Percentiles rank a stretch among this genome's conserved stretches.
Evolutionary conservation across 805 yeast genomes (phyloP).

Genomic region (Metschnikowia reukaufii): DNA sequence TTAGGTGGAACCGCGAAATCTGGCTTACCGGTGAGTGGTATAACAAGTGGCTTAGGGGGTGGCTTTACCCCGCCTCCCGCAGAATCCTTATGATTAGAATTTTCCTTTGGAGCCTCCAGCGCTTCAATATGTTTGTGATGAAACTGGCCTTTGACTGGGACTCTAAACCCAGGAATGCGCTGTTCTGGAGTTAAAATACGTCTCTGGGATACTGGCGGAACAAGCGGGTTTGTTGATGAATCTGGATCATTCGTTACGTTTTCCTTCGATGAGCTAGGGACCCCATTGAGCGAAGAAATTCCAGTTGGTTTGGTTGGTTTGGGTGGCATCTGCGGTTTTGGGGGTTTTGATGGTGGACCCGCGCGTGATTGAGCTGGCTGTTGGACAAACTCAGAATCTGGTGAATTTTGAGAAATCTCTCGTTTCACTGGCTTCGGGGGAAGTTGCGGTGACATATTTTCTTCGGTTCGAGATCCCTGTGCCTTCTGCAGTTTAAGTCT

Average conservation of each 20-base stretch:
- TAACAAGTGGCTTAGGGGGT: background rate
- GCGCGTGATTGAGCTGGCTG: background rate
- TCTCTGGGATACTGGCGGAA: background rate
- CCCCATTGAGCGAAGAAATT: background rate
- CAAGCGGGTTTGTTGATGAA: background rate
- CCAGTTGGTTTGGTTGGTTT: slow-evolving; percentile 20
- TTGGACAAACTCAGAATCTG: background rate
- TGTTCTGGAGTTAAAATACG: background rate
- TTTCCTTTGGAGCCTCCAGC: background rate
- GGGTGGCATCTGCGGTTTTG: slow-evolving; percentile 12
- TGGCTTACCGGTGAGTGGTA: background rate
- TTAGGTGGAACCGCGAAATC: background rate
- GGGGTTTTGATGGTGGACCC: slow-evolving; percentile 10
- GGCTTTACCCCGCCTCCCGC: background rate
- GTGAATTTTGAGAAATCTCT: background rate
- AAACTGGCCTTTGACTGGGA: slow-evolving; percentile 1
- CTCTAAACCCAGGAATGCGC: background rate
- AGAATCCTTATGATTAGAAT: background rate
- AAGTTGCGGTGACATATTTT: slow-evolving; percentile 2
- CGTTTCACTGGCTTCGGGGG: slow-evolving; percentile 3
- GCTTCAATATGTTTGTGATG: background rate
- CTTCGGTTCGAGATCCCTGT: background rate
- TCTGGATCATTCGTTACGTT: slow-evolving; percentile 2
- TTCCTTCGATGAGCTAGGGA: slow-evolving; percentile 14
- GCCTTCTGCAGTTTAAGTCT: slow-evolving; percentile 3